Base-by-base conservation (phyloP, 345 rosid genomes). In the Populus davidiana region DNA sequence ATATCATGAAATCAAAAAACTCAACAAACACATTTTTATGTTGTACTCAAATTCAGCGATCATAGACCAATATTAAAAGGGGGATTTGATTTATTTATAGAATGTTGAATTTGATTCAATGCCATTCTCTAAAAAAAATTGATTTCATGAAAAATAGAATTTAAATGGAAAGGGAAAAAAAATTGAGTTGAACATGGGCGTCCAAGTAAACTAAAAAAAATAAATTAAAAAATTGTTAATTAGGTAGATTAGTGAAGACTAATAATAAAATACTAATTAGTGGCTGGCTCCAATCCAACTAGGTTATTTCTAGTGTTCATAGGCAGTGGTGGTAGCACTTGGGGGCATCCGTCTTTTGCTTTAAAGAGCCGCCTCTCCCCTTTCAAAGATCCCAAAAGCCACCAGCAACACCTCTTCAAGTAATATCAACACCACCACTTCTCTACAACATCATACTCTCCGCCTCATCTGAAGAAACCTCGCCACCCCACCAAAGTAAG, bases 381-480 rank as follows among this genome's bases (percentile, higher is more conserved):
- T 50, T 63, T 77, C 50, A 33, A 31, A 33, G 71, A 77, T 47
- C 23, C 52, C 80, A 77, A 71, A 71, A 63, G 80, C 52, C 80
- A 43, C 2, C 21, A 10, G 6, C 35, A 9, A 8, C 52, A 12
- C 29, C 29, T 59, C 16, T n/a, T 23, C 6, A n/a, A 23, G 29
- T 59, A 23, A 23, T 59, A 59, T 59, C 23, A 59, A 59, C 23
- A 59, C 14, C 64, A 0, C 64, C 29, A 3, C 29, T 23, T 8
- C 31, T 9, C 1, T 5, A 52, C 41, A 38, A 27, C 41, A 39
- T 69, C 38, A 25, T 25, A 0, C 6, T 11, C 20, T 8, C 59
- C 35, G 31, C 39, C 21, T 41, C 41, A 9, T 21, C 11, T 47
- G 50, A 47, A 47, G 50, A 47, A 16, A 17, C 1, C 16, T 5